These are phyloP conservation scores for Talaromyces sp. DNA, from an alignment of 2,329 filamentous ascomycete genomes.

Conservation along the genomic window DNA sequence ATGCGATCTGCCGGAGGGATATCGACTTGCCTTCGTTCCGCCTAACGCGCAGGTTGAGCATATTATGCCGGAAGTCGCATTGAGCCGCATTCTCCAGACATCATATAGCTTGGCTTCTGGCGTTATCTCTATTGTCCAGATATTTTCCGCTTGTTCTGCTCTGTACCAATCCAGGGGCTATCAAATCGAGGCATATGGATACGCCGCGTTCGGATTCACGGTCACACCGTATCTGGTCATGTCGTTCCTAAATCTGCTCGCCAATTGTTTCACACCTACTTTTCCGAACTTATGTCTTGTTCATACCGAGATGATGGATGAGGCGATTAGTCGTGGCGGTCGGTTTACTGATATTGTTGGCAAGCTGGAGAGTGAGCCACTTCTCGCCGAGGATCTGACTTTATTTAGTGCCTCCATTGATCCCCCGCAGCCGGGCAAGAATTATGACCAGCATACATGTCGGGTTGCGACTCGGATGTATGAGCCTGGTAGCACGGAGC, in stretches of 20 bases:
- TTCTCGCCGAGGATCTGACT: constrained; percentile 1
- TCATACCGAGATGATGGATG: constrained; percentile 30
- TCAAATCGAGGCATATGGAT: constrained; percentile 35
- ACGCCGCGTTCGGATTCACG: constrained; percentile 38
- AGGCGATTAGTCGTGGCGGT: constrained; percentile 27
- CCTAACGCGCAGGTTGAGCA: constrained; percentile 13
- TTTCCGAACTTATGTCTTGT: constrained; percentile 34
- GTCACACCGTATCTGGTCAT: constrained; percentile 38
- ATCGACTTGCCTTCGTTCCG: constrained; percentile 21
- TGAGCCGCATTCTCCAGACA: constrained; percentile 16
- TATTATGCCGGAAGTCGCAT: not conserved
- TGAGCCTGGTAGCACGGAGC: constrained; percentile 4
- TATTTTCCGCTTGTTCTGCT: constrained; percentile 29
- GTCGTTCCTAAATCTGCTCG: constrained; percentile 38
- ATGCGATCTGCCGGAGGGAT: constrained; percentile 20
- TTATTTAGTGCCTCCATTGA: not conserved
- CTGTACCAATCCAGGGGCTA: constrained; percentile 32
- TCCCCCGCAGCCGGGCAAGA: not conserved
- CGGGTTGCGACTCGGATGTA: not conserved
- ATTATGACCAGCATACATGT: not conserved
- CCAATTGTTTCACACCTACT: constrained; percentile 25
- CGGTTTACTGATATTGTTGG: constrained; percentile 29
- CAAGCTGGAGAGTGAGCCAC: constrained; percentile 16
- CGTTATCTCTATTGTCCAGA: constrained; percentile 31
- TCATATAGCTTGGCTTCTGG: constrained; percentile 29